These are phyloP conservation scores for Podila verticillata DNA, from an alignment of 192 early-diverging fungal genomes.

Conservation along the genomic window DNA sequence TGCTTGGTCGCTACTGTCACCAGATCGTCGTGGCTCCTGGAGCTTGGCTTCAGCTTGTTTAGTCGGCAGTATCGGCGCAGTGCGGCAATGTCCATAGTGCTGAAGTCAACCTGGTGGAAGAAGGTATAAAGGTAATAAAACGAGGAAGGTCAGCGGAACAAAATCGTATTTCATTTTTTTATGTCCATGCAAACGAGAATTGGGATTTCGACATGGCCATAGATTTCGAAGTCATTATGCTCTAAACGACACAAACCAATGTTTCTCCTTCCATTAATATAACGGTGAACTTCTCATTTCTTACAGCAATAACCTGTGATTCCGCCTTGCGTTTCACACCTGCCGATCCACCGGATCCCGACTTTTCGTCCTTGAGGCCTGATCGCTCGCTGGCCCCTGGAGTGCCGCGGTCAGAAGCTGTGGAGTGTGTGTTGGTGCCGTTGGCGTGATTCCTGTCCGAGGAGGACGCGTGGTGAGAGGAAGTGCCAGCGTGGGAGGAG, in stretches of 20 bases:
- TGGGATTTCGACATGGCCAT: too few species aligned
- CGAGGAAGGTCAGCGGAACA: neutral
- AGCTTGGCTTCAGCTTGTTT: conserved; percentile 44
- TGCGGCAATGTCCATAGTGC: conserved; percentile 21
- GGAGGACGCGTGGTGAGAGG: neutral
- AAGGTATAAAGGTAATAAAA: neutral
- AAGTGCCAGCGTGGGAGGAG: neutral
- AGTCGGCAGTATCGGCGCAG: conserved; percentile 46
- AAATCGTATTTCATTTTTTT: too few species aligned
- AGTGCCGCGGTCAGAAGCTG: conserved; percentile 23
- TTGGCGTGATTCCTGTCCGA: conserved; percentile 11
- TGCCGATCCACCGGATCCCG: neutral
- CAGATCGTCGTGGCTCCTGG: conserved; percentile 35
- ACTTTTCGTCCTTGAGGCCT: conserved; percentile 4
- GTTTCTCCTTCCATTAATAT: too few species aligned
- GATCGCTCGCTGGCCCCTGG: conserved; percentile 2
- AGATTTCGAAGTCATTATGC: too few species aligned
- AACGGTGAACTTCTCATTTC: too few species aligned
- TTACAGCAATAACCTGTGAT: conserved; percentile 33
- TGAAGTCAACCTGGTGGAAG: conserved; percentile 23
- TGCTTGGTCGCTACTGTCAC: conserved; percentile 28
- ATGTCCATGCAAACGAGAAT: too few species aligned
- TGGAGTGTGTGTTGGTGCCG: neutral
- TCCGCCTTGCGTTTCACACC: conserved; percentile 43
- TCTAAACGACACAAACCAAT: too few species aligned